Base-by-base conservation (phyloP, 306 rosid species). In the Leucaena leucocephala region DNA sequence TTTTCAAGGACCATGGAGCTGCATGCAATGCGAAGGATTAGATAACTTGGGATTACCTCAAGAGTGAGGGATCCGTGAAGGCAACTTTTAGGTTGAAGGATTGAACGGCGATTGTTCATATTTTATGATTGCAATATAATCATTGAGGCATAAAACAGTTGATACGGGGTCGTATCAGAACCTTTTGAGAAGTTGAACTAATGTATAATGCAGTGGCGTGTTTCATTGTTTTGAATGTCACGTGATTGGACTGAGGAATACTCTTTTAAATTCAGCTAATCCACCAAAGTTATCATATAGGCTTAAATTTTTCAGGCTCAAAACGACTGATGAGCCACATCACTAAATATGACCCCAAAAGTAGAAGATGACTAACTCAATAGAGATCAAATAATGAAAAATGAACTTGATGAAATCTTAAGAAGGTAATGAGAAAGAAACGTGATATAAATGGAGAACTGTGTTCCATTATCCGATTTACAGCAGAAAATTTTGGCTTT, bases 401-500 rank as follows among this genome's bases (percentile, higher is more conserved):
- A 35, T 3, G 19, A 13, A 35, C 19, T 62, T 14, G 43, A 62
- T 62, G 17, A 34, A 34, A 62, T 62, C 43, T 13, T 62, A 6
- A 27, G 27, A 62, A 10, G 42, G 42, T 7, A 2, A 19, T 7
- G 27, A 13, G 58, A 16, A 8, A 16, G 19, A n/a, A 9, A 39
- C 43, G 45, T 40, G 33, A 72, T 66, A 71, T 74, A 74, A 58
- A 43, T 0, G 72, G 54, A 52, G 34, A 22, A 74, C 70, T 68
- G 45, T 4, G 45, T 35, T 49, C 1, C 15, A 58, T 58, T 3
- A 9, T 58, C 13, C 5, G 38, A 50, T 16, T 40, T 49, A 55
- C 55, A 61, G 45, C 46, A 22, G 55, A 74, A 76, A 84, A 78
- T 17, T 63, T 44, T 77, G 45, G 68, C 76, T 38, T 54, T 22